Conservation (phyloP, 768 basidiomycete species). For the Tricholoma sp. region DNA sequence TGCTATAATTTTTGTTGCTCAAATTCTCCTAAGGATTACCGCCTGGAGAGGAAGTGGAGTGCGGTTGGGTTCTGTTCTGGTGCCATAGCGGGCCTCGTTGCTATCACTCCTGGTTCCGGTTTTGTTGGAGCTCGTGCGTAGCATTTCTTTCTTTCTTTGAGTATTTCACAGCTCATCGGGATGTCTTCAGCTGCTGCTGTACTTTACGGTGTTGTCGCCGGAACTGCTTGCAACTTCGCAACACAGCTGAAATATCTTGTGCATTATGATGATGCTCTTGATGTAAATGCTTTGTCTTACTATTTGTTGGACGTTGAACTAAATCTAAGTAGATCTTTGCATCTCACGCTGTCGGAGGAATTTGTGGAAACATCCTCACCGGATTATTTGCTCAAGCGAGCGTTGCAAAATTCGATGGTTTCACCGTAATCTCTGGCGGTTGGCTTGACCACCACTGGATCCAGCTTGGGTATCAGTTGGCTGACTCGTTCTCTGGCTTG, state of each 20-base stretch:
- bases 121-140: constrained; percentile 71
- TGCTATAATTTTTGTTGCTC: background rate
- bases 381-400: constrained; percentile 82
- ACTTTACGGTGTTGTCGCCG: constrained; percentile 79
- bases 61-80: constrained; percentile 96
- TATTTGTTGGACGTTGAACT: background rate
- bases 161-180: background rate
- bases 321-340: constrained; percentile 70
- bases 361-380: constrained; percentile 81
- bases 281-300: constrained; percentile 40
- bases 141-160: background rate
- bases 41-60: constrained; percentile 90
- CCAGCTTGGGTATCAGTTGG: constrained; percentile 85
- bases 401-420: constrained; percentile 78
- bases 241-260: constrained; percentile 87
- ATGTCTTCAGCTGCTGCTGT: constrained; percentile 65
- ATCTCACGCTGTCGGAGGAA: constrained; percentile 71
- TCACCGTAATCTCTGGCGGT: constrained; percentile 63
- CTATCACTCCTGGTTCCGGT: constrained; percentile 83
- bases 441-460: constrained; percentile 82
- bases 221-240: constrained; percentile 88
- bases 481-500: constrained; percentile 62
- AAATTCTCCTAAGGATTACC: constrained; percentile 57
- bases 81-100: constrained; percentile 85
- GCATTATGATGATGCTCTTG: constrained; percentile 74